Percentiles rank a stretch among this genome's conserved stretches.
Evolutionary conservation across 495 filamentous ascomycete species (phyloP).

Genomic region (Tuber calosporum): DNA sequence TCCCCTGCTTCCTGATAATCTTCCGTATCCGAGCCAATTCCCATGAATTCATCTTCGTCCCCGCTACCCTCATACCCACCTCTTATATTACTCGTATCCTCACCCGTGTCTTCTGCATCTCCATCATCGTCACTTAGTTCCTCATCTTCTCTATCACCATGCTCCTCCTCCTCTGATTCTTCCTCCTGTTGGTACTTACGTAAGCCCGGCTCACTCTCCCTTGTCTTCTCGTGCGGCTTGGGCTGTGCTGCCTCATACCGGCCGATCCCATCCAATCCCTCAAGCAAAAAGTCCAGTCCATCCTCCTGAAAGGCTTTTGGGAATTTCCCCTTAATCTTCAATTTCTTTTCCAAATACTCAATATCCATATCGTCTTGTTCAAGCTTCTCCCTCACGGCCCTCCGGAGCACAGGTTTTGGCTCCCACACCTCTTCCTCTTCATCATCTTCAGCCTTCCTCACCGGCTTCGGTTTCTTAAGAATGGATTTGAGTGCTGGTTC

Average conservation of each 20-base stretch:
- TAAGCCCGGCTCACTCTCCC: neutral
- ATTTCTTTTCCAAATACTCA: conserved; percentile 75
- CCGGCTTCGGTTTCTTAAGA: conserved; percentile 49
- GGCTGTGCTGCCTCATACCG: conserved; percentile 22
- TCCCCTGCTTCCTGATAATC: conserved; percentile 32
- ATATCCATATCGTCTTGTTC: conserved; percentile 78
- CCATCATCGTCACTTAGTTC: conserved; percentile 10
- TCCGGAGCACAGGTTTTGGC: conserved; percentile 51
- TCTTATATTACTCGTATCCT: conserved; percentile 46
- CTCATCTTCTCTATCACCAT: conserved; percentile 10
- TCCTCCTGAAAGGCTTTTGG: conserved; percentile 76
- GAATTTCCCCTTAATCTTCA: conserved; percentile 71
- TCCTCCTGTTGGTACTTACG: conserved; percentile 35
- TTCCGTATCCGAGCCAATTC: conserved; percentile 39
- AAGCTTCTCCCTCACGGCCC: conserved; percentile 57
- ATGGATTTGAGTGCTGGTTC: conserved; percentile 47
- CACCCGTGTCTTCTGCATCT: conserved; percentile 27
- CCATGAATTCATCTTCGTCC: conserved; percentile 39
- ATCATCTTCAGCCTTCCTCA: conserved; percentile 42
- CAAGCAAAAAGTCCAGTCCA: conserved; percentile 71
- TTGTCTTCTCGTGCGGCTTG: conserved; percentile 9
- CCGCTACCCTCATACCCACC: conserved; percentile 44
- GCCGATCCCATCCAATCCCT: conserved; percentile 53
- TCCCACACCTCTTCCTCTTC: conserved; percentile 48
- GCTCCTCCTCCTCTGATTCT: conserved; percentile 43